Percentiles rank a stretch among this genome's conserved stretches.
These are phyloP conservation scores for Colletotrichum tropicicola DNA, from an alignment of 2,329 filamentous ascomycete genomes.

Conservation along the genomic window DNA sequence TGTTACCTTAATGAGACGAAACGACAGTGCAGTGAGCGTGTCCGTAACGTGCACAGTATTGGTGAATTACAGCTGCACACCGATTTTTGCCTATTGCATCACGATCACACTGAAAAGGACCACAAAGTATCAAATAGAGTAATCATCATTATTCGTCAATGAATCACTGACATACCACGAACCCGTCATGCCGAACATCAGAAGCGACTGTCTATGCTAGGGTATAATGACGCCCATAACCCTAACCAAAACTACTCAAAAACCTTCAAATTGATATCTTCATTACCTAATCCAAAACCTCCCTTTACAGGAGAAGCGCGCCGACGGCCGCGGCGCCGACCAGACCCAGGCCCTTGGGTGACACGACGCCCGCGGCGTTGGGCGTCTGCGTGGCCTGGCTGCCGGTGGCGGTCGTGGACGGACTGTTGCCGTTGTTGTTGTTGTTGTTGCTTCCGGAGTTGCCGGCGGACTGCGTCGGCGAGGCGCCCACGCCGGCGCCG, in stretches of 20 bases:
- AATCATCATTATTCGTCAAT: not conserved
- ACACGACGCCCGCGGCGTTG: conserved; percentile 23
- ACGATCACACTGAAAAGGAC: not conserved
- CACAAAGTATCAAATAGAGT: not conserved
- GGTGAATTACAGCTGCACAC: too few relatives aligned
- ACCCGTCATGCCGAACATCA: not conserved
- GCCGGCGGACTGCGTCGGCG: conserved; percentile 15
- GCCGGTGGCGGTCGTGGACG: not conserved
- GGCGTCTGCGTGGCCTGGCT: conserved; percentile 4
- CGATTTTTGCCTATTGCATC: too few relatives aligned
- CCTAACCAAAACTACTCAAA: not conserved
- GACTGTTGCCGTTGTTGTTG: conserved; percentile 4
- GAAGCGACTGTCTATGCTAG: conserved; percentile 22
- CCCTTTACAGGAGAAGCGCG: conserved; percentile 20
- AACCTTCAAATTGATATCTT: conserved; percentile 1
- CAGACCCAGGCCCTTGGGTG: conserved; percentile 15
- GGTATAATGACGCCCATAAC: conserved; percentile 2
- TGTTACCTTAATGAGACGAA: too few relatives aligned
- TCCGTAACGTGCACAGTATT: too few relatives aligned
- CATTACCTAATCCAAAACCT: not conserved
- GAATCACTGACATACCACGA: not conserved
- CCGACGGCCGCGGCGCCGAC: conserved; percentile 24
- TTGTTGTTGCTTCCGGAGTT: not conserved
- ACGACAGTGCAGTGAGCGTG: too few relatives aligned
- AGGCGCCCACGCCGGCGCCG: conserved; percentile 17